A percentile compares a stretch with the other conserved stretches of the same genome.
Evolutionary conservation across 352 stramenopile species (phyloP).

Genomic region (Blastocystis sp.): DNA sequence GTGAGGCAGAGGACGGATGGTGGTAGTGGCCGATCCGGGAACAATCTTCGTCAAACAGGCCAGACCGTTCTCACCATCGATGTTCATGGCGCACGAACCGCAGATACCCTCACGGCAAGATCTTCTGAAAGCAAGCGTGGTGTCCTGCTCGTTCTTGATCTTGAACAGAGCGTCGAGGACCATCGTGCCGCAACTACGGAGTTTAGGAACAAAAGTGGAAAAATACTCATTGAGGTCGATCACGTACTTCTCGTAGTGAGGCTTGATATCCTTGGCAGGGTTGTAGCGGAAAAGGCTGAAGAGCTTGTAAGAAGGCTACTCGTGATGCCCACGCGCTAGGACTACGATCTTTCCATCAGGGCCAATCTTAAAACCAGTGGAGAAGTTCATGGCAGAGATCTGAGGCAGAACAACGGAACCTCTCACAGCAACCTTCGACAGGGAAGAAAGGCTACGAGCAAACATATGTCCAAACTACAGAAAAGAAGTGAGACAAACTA

Average conservation of each 20-base stretch:
- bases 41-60: slow-evolving; percentile 94
- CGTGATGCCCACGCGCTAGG: background rate
- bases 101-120: slow-evolving; percentile 98
- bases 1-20: slow-evolving; percentile 94
- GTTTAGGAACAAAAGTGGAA: background rate
- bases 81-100: slow-evolving; percentile 99
- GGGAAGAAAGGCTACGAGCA: slow-evolving; percentile 51
- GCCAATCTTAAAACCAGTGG: slow-evolving; percentile 15
- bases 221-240: slow-evolving; percentile 55
- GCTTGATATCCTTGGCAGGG: slow-evolving; percentile 55
- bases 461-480: slow-evolving; percentile 59
- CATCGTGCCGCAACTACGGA: slow-evolving; percentile 89
- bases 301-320: slow-evolving; percentile 62
- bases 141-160: slow-evolving; percentile 99
- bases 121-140: slow-evolving; percentile 92
- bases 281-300: slow-evolving; percentile 67
- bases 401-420: slow-evolving; percentile 15
- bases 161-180: slow-evolving; percentile 97
- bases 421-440: slow-evolving; percentile 37
- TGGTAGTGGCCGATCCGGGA: slow-evolving; percentile 76
- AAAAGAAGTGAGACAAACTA: slow-evolving; percentile 15
- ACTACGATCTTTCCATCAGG: slow-evolving; percentile 37
- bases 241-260: slow-evolving; percentile 68
- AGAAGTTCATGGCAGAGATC: slow-evolving; percentile 49
- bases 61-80: slow-evolving; percentile 95